A percentile compares a stretch with the other conserved stretches of the same genome.
Evolutionary conservation across 371 early-diverging fungal genomes (phyloP).

Genomic region (Haplosporangium sp.): DNA sequence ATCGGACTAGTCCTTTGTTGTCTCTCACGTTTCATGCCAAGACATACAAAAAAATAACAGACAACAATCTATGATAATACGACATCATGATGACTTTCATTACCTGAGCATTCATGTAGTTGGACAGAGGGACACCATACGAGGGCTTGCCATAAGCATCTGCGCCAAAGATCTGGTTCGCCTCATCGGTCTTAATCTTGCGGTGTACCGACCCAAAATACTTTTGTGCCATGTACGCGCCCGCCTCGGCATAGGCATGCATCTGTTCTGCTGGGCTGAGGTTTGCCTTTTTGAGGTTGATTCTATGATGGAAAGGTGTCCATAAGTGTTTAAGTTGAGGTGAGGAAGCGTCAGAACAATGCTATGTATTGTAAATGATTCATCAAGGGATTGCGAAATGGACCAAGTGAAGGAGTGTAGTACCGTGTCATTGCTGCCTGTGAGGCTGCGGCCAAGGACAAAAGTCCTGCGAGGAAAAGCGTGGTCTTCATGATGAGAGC

Average conservation of each 20-base stretch:
- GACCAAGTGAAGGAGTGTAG: neutral
- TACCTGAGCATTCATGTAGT: conserved; percentile 96
- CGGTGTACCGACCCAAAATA: conserved; percentile 70
- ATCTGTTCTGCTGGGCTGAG: conserved; percentile 73
- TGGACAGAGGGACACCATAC: conserved; percentile 88
- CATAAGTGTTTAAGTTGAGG: too few relatives aligned
- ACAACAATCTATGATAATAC: neutral
- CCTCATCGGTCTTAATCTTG: conserved; percentile 53
- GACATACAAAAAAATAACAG: neutral
- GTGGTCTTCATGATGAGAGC: conserved; percentile 36
- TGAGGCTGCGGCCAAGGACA: conserved; percentile 42
- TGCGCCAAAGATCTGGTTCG: conserved; percentile 57
- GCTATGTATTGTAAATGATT: neutral
- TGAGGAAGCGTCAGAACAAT: too few relatives aligned
- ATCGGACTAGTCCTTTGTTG: neutral
- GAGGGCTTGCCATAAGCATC: conserved; percentile 67
- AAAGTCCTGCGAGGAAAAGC: conserved; percentile 29
- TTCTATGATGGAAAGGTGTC: conserved; percentile 54
- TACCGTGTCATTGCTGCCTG: conserved; percentile 46
- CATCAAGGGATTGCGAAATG: neutral
- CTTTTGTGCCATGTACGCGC: conserved; percentile 77
- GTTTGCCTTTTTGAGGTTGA: conserved; percentile 78
- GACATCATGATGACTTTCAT: neutral
- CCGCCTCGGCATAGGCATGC: conserved; percentile 71
- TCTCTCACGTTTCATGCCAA: neutral